Base-by-base conservation (phyloP, 2,329 filamentous ascomycete genomes). In the Calonectria pteridis region DNA sequence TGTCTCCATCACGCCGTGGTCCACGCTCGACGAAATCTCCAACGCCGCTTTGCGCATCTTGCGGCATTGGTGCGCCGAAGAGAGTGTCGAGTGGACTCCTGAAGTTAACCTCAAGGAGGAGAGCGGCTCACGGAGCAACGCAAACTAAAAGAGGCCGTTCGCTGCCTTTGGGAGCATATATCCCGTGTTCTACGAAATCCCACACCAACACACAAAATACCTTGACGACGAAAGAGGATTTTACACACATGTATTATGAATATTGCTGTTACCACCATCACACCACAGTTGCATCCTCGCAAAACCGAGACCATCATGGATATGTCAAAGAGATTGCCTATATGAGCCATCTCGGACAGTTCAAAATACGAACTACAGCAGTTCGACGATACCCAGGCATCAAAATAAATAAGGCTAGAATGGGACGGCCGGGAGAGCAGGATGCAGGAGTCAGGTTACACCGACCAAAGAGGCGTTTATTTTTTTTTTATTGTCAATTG, bases 41-140 rank as follows among this genome's bases (percentile, higher is more conserved):
- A 78, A 81, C 10, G 79, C 81, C 6, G 82, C 84, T 16, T 76
- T 89, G 69, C 81, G 80, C 9, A 79, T 88, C 6, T 80, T 90
- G 75, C 82, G 82, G 3, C 80, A 82, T 29, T 89, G 87, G 86
- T 86, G 85, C 55, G 82, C 84, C 11, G 83, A 85, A 4, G 87
- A 89, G 72, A 80, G 81, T 6, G 84, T 89, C n/a, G 81, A 84
- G 23, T 90, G 88, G 88, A 78, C 79, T n/a, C 83, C 86, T 1
- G 83, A 86, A 76, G 79, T 86, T 31, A 77, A 76, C 20, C 73
- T 82, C 16, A 78, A 73, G 51, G 81, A 66, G 35, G 59, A 70
- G 16, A 16, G 14, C 16, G 37, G 55, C 23, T 55, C 70, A 5
- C 49, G 49, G 35, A 33, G 13, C n/a, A 55, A 65, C 49, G 23